These are phyloP conservation scores for Colletotrichum scovillei DNA, from an alignment of 2,329 filamentous ascomycete genomes.

Conservation along the genomic window DNA sequence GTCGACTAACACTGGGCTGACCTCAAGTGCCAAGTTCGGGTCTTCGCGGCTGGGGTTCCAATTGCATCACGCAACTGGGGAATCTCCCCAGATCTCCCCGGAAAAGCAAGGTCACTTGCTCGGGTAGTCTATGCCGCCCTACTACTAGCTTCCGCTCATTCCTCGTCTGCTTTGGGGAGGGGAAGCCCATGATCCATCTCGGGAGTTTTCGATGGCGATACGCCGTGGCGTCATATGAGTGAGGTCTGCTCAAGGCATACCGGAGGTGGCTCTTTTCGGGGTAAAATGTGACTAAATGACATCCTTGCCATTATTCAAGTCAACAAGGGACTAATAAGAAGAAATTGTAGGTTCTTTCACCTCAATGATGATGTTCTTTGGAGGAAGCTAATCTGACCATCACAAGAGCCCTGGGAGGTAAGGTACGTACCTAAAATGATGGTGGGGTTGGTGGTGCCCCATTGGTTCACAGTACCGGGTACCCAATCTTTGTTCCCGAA, in stretches of 20 bases:
- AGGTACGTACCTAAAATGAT: not conserved
- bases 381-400: not conserved
- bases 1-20: slow-evolving; percentile 33
- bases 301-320: no score
- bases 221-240: not conserved
- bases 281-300: no score
- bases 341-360: not conserved
- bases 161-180: not conserved
- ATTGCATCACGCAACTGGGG: slow-evolving; percentile 3
- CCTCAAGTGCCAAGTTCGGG: slow-evolving; percentile 20
- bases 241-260: no score
- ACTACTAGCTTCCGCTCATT: slow-evolving; percentile 3
- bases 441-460: not conserved
- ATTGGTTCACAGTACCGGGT: not conserved
- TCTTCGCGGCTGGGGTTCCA: slow-evolving; percentile 6
- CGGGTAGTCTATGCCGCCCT: not conserved
- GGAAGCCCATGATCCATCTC: not conserved
- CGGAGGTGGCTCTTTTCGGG: no score
- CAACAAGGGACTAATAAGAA: no score
- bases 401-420: not conserved
- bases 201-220: not conserved
- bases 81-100: slow-evolving; percentile 23
- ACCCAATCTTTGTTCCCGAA: not conserved
- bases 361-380: not conserved
- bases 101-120: slow-evolving; percentile 9